Percentiles rank a stretch among this genome's conserved stretches.
These are phyloP conservation scores for Aschersonia sp. DNA, from an alignment of 2,329 filamentous ascomycete species.

Conservation along the genomic window DNA sequence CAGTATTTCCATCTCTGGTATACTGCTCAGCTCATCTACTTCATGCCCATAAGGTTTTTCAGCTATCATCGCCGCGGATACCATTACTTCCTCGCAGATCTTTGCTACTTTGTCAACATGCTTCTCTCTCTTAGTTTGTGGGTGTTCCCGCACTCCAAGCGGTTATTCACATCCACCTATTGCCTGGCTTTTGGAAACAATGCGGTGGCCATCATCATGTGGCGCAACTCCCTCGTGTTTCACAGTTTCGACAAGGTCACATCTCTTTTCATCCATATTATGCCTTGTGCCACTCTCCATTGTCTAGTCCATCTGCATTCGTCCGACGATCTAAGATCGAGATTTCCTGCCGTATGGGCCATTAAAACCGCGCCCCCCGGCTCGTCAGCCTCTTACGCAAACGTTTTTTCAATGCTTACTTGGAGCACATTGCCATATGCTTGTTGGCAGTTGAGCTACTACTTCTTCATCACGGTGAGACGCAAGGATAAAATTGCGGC, in stretches of 20 bases:
- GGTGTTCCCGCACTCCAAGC: slow-evolving; percentile 80
- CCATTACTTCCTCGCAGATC: slow-evolving; percentile 91
- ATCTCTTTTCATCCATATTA: slow-evolving; percentile 97
- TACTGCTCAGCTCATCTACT: slow-evolving; percentile 72
- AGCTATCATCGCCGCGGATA: slow-evolving; percentile 85
- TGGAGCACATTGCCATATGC: slow-evolving; percentile 92
- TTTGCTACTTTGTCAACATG: slow-evolving; percentile 97
- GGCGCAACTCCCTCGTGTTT: slow-evolving; percentile 96
- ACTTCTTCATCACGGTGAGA: slow-evolving; percentile 88
- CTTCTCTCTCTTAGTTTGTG: slow-evolving; percentile 71
- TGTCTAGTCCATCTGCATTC: slow-evolving; percentile 76
- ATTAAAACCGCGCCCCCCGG: slow-evolving; percentile 57
- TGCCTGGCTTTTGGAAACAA: slow-evolving; percentile 95
- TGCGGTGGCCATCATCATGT: slow-evolving; percentile 95
- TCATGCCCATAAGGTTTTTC: slow-evolving; percentile 91
- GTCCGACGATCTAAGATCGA: slow-evolving; percentile 44
- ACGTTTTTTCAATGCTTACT: slow-evolving; percentile 68
- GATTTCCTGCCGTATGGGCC: slow-evolving; percentile 74
- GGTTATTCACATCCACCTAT: slow-evolving; percentile 81
- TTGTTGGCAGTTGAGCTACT: slow-evolving; percentile 84
- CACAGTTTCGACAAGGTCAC: slow-evolving; percentile 98
- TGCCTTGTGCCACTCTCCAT: slow-evolving; percentile 90
- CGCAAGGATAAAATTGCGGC: slow-evolving; percentile 93
- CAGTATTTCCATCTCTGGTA: slow-evolving; percentile 91
- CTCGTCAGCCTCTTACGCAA: slow-evolving; percentile 67